Evolutionary conservation across 805 yeast species (phyloP), one percentile per base, ranked within the genome.

Genomic region (Metschnikowia reukaufii): DNA sequence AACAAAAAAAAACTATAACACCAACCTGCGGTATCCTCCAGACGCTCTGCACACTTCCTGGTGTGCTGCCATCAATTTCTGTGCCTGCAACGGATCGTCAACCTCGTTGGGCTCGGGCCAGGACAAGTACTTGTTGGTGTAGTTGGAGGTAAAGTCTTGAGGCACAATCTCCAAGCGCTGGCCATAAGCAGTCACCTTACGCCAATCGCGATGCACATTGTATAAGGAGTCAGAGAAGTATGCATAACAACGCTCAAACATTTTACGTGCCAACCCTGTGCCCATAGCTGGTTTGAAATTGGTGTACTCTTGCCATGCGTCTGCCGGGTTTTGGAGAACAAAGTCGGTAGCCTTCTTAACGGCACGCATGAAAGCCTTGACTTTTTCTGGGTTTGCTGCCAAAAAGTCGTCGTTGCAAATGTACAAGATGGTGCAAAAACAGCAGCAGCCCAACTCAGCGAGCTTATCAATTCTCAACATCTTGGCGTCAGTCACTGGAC

Each of bases 391-490:
- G 60, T 78, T 73, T 40, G 60, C 64, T 10, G 64, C 66, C 56
- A 78, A 65, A n/a, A n/a, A 60, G 77, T 68, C 62, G 55, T 78
- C 83, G 58, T 78, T 78, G 54, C 68, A 70, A 54, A 78, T 78
- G 72, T 76, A 77, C 56, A 78, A 66, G 49, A 78, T 74, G 37
- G 82, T 74, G 55, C 83, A 78, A 74, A 78, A 78, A 55, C 83
- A 78, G 59, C 83, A 78, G 60, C 83, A 78, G 13, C 83, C 83
- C 45, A 78, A 65, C 51, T 78, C 79, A 18, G 83, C 83, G n/a
- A 55, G 65, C 54, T 70, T 67, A 58, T 78, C 83, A 55, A 78
- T 78, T 65, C 83, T 70, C 57, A 78, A 64, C 83, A 78, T 78
- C 56, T 76, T 72, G 46, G 77, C 82, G 36, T 75, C 81, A 38